A percentile compares a stretch with the other conserved stretches of the same genome.
These are phyloP conservation scores for Xylona heveae DNA, from an alignment of 495 filamentous ascomycete genomes.

Conservation along the genomic window DNA sequence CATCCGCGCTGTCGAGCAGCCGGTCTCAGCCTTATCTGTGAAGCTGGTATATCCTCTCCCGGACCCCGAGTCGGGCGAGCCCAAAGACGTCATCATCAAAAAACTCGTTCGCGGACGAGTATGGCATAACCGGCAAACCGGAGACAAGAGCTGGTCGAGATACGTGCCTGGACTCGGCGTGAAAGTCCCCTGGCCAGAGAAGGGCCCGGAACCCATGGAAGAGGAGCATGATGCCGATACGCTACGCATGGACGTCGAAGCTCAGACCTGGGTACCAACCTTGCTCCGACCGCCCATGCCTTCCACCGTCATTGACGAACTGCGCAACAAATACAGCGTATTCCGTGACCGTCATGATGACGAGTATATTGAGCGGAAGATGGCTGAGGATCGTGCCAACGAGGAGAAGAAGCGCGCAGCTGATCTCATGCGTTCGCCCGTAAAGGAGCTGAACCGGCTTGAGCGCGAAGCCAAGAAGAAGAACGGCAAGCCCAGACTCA, in stretches of 20 bases:
- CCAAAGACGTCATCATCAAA: constrained; percentile 52
- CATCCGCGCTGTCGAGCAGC: constrained; percentile 22
- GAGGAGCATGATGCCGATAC: constrained; percentile 45
- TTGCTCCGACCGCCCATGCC: constrained; percentile 65
- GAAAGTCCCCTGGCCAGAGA: constrained; percentile 52
- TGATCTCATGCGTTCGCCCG: constrained; percentile 16
- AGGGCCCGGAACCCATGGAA: constrained; percentile 20
- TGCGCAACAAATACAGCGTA: constrained; percentile 63
- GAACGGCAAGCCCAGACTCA: constrained; percentile 18
- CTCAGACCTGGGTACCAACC: constrained; percentile 51
- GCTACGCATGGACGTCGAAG: constrained; percentile 50
- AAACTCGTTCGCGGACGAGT: constrained; percentile 29
- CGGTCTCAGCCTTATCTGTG: constrained; percentile 44
- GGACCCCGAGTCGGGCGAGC: constrained; percentile 37
- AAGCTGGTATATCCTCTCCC: constrained; percentile 59
- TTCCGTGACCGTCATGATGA: constrained; percentile 66
- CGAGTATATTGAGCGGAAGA: constrained; percentile 38
- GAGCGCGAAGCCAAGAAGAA: constrained; percentile 19
- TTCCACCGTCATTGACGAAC: constrained; percentile 56
- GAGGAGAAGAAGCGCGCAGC: constrained; percentile 30
- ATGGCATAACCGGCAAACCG: constrained; percentile 22
- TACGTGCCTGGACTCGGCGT: constrained; percentile 37
- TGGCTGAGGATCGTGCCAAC: constrained; percentile 34
- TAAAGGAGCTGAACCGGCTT: constrained; percentile 19
- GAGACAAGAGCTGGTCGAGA: constrained; percentile 23